Evolutionary conservation across 2,329 filamentous ascomycete genomes (phyloP).

Genomic region (Pleomassaria siparia): DNA sequence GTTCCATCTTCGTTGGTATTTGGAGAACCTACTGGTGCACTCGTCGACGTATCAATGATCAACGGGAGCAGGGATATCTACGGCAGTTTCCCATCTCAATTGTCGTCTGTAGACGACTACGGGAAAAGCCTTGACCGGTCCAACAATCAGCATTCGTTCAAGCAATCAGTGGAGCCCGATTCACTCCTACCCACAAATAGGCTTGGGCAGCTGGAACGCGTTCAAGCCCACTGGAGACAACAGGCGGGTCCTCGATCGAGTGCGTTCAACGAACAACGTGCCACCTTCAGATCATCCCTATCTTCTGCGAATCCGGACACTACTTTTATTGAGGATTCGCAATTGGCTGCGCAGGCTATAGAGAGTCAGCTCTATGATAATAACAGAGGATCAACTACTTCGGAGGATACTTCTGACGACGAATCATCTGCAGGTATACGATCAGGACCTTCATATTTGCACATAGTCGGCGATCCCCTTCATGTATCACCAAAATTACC

Average conservation of each 20-base stretch:
- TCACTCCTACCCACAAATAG: constrained; percentile 18
- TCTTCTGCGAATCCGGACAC: background rate
- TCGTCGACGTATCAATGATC: constrained; percentile 6
- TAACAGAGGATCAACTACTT: constrained; percentile 21
- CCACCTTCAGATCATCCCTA: background rate
- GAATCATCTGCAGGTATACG: background rate
- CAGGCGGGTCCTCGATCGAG: constrained; percentile 6
- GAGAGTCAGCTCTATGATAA: constrained; percentile 45
- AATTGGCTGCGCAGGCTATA: constrained; percentile 43
- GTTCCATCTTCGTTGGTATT: background rate
- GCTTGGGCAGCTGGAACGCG: constrained; percentile 28
- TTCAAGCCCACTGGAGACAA: constrained; percentile 27
- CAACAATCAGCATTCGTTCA: background rate
- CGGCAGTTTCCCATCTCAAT: constrained; percentile 36
- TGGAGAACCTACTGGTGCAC: background rate
- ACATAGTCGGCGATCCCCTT: background rate
- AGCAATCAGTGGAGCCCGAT: constrained; percentile 4
- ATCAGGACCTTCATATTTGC: background rate
- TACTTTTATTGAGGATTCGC: constrained; percentile 46
- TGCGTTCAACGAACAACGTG: background rate
- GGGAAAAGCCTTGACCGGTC: background rate
- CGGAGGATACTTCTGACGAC: constrained; percentile 15
- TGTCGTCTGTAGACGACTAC: constrained; percentile 15
- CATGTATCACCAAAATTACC: background rate
- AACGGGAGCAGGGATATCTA: constrained; percentile 32